Percentiles rank a stretch among this genome's conserved stretches.
These are phyloP conservation scores for Articulospora tetracladia DNA, from an alignment of 495 filamentous ascomycete genomes.

Conservation along the genomic window DNA sequence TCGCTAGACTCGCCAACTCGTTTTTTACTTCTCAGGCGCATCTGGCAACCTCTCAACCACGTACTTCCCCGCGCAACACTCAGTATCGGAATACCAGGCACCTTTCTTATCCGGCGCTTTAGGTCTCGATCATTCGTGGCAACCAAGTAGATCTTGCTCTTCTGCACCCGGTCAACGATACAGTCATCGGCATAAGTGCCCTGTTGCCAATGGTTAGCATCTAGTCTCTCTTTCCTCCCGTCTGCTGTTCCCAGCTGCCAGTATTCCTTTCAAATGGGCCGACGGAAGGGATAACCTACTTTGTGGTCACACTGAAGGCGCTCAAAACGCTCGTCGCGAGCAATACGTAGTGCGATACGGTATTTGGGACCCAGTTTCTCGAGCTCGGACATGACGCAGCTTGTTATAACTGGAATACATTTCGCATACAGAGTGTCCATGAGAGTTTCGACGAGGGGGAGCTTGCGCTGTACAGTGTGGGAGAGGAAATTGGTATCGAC, in stretches of 20 bases:
- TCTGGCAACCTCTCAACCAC: slow-evolving; percentile 88
- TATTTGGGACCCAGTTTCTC: slow-evolving; percentile 92
- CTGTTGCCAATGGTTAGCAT: neutral
- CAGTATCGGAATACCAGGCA: slow-evolving; percentile 62
- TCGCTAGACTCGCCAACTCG: neutral
- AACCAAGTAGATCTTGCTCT: slow-evolving; percentile 61
- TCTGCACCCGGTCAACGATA: slow-evolving; percentile 78
- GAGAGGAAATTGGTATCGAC: slow-evolving; percentile 93
- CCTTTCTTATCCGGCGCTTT: slow-evolving; percentile 65
- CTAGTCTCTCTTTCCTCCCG: too few relatives aligned
- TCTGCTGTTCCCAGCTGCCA: too few relatives aligned
- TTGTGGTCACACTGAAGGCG: slow-evolving; percentile 82
- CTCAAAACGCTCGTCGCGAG: slow-evolving; percentile 89
- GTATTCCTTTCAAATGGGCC: too few relatives aligned
- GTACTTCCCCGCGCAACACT: slow-evolving; percentile 80
- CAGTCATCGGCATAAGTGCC: slow-evolving; percentile 96
- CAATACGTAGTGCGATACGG: slow-evolving; percentile 81
- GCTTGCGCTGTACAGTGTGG: slow-evolving; percentile 85
- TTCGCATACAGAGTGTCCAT: slow-evolving; percentile 77
- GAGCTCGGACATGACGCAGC: slow-evolving; percentile 73
- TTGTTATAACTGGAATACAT: slow-evolving; percentile 66
- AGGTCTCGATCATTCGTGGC: slow-evolving; percentile 83
- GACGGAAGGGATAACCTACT: slow-evolving; percentile 8
- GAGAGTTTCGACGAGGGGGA: slow-evolving; percentile 79
- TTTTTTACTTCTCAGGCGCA: slow-evolving; percentile 58